These are phyloP conservation scores for Cyberlindnera americana DNA, from an alignment of 805 yeast species.

Conservation along the genomic window DNA sequence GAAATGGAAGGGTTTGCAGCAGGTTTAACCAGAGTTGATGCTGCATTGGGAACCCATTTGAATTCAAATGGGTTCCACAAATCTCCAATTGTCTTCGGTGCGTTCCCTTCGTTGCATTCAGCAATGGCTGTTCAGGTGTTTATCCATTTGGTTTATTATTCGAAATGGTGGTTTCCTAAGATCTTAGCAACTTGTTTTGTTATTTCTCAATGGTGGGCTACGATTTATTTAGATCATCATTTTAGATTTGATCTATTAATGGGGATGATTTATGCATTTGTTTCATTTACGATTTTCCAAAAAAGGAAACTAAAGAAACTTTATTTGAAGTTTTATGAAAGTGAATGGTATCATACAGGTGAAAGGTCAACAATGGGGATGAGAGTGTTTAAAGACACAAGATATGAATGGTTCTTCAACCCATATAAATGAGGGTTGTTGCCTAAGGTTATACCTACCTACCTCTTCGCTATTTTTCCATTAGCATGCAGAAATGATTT, in stretches of 20 bases:
- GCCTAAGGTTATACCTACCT: too few relatives aligned
- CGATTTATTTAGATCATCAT: constrained; percentile 70
- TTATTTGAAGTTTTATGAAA: constrained; percentile 36
- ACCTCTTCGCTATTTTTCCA: too few relatives aligned
- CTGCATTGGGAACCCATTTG: constrained; percentile 57
- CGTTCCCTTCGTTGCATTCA: constrained; percentile 58
- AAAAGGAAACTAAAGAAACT: too few relatives aligned
- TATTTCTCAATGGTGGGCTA: constrained; percentile 68
- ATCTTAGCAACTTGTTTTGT: constrained; percentile 42
- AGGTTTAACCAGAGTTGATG: constrained; percentile 62
- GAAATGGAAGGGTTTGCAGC: constrained; percentile 69
- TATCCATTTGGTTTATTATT: constrained; percentile 41
- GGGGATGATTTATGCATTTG: constrained; percentile 51
- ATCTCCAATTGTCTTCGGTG: constrained; percentile 68
- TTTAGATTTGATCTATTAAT: constrained; percentile 59
- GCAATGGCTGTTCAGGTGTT: constrained; percentile 55
- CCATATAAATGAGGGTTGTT: constrained; percentile 40
- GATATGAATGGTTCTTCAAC: constrained; percentile 50
- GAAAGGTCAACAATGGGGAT: constrained; percentile 54
- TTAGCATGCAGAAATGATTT: too few relatives aligned
- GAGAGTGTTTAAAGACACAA: constrained; percentile 52
- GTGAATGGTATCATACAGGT: constrained; percentile 29
- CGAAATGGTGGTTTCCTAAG: constrained; percentile 25
- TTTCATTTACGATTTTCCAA: constrained; percentile 41
- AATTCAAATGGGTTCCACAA: constrained; percentile 61